Evolutionary conservation across 1,284 basidiomycete species (phyloP).

Genomic region (Vanrija humicola): DNA sequence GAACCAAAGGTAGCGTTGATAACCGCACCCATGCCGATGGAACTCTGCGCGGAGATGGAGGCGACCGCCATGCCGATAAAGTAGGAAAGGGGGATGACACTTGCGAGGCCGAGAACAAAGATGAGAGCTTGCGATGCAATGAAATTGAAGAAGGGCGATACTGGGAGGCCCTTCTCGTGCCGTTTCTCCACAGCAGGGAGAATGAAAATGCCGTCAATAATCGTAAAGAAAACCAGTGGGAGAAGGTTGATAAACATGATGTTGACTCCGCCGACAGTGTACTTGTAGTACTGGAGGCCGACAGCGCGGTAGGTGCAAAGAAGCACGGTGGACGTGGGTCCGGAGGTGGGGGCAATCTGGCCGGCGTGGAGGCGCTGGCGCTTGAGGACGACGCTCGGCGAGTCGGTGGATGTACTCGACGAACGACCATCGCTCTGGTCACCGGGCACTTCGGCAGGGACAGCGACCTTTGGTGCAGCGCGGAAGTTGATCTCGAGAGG

Average conservation of each 20-base stretch:
- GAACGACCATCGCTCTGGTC: constrained; percentile 14
- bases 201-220: constrained; percentile 85
- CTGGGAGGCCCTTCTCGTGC: constrained; percentile 48
- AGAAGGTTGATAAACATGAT: constrained; percentile 97
- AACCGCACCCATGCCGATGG: constrained; percentile 98
- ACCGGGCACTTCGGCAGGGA: constrained; percentile 18
- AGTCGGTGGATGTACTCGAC: constrained; percentile 20
- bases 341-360: constrained; percentile 68
- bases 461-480: constrained; percentile 42
- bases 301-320: constrained; percentile 92
- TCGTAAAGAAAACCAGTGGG: constrained; percentile 90
- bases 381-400: constrained; percentile 55
- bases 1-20: constrained; percentile 99
- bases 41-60: constrained; percentile 94
- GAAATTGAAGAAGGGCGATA: constrained; percentile 57
- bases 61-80: constrained; percentile 99
- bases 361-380: constrained; percentile 60
- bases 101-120: constrained; percentile 79
- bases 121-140: constrained; percentile 74
- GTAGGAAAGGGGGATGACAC: constrained; percentile 95
- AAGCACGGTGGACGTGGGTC: constrained; percentile 75
- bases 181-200: constrained; percentile 66
- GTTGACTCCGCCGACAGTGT: constrained; percentile 97
- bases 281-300: constrained; percentile 96
- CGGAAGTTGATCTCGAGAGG: constrained; percentile 90